Evolutionary conservation across 108 stramenopile genomes (phyloP), one percentile per base, ranked within the genome.

Genomic region (Craspedostauros australis): DNA sequence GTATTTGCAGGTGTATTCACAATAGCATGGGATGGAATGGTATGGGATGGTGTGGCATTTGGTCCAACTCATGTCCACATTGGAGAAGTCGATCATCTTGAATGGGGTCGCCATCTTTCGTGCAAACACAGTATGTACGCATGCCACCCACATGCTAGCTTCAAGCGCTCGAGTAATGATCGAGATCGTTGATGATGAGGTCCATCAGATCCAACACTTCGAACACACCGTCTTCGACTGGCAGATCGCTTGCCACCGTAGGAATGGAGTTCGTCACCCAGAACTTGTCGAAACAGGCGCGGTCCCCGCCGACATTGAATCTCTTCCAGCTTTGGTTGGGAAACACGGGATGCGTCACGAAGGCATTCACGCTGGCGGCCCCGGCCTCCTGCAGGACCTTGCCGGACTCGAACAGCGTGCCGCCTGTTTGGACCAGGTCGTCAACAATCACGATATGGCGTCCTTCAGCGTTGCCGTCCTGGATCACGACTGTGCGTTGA

Each of bases 391-490:
- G 61, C 22, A 91, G 57, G 2, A 73, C 82, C 40, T 73, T 53
- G 4, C 86, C 93, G 26, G 82, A 79, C 62, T 94, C 89, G 59
- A 75, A 94, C n/a, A 94, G 64, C n/a, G 93, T 94, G 6, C 93
- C 93, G n/a, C 92, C 72, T 3, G 92, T 94, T 62, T 91, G 80
- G 3, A 94, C 93, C 14, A 94, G 68, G 50, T 94, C 93, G 54
- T 94, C 93, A 9, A 94, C 89, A 59, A 94, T 91, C 25, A 86
- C 75, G 34, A 91, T 78, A 41, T 82, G 42, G 41, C 70, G 61
- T 11, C 66, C 73, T 2, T 44, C 26, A 5, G 68, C 80, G 21
- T 70, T 48, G 26, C 80, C 80, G 46, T 81, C 75, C 50, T 81
- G 80, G 54, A 81, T 81, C 19, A 70, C 70, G 1, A 81, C 76